Evolutionary conservation across 345 rosid genomes (phyloP), one percentile per base, ranked within the genome.

Genomic region (Lepidium africanum): DNA sequence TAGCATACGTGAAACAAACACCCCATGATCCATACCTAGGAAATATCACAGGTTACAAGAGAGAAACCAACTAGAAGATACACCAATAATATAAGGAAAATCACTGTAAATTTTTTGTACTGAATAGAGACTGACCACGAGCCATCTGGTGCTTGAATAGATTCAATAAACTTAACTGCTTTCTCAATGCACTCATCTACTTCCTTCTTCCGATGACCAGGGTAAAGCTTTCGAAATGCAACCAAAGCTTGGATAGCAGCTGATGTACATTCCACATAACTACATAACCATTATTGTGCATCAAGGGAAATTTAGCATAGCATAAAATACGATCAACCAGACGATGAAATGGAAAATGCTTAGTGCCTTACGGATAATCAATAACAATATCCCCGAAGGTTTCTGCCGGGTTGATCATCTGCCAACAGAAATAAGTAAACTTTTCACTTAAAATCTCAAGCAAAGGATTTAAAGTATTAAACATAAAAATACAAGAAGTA

Each of bases 321-420:
- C 51, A 59, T 32, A 45, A 39, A 42, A 33, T 46, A 36, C 3
- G 2, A 62, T 40, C 30, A 12, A 56, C 11, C 15, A 57, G 59
- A 7, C 14, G 17, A 72, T 74, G 12, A 13, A 68, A 41, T 48
- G 57, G 36, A 67, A 30, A 56, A 14, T 73, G 52, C 59, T 30
- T 54, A 42, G 75, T 32, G 73, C 65, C 99, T 87, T 87, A 91
- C 97, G 92, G 88, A 63, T 94, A 94, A 76, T 94, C 97, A 45
- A 94, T 89, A 38, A 94, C 94, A 25, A 94, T 91, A 78, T 94
- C 99, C 16, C 97, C 99, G 83, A 94, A 94, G 38, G 99, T 91
- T 84, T 94, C 99, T 11, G 99, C 99, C 16, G 97, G 97, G 73
- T 94, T 94, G 77, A 94, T 79, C 72, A 87, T 57, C 99, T 94